Percentiles rank a stretch among this genome's conserved stretches.
Evolutionary conservation across 192 early-diverging fungal genomes (phyloP).

Genomic region (Podila epicladia): DNA sequence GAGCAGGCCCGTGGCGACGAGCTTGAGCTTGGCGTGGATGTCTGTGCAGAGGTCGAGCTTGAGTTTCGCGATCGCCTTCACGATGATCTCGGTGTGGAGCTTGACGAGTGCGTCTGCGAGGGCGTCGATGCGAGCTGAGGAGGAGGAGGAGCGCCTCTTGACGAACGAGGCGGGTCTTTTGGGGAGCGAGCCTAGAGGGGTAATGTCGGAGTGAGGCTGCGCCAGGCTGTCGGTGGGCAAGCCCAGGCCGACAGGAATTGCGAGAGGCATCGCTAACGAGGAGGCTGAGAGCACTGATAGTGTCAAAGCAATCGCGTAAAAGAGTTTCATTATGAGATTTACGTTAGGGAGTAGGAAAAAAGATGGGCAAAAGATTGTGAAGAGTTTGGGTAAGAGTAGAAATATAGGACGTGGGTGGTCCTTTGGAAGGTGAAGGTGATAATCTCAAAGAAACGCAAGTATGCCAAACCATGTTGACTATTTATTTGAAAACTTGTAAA

Average conservation of each 20-base stretch:
- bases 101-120: too few relatives aligned
- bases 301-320: background rate
- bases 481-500: too few relatives aligned
- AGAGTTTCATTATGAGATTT: slow-evolving; percentile 9
- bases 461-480: too few relatives aligned
- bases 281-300: slow-evolving; percentile 1
- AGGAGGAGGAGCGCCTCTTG: slow-evolving; percentile 4
- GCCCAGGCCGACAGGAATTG: background rate
- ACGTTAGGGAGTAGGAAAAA: background rate
- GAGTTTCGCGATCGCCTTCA: too few relatives aligned
- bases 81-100: too few relatives aligned
- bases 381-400: background rate
- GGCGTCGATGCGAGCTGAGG: background rate
- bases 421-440: too few relatives aligned
- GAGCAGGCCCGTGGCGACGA: slow-evolving; percentile 3
- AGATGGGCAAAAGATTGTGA: background rate
- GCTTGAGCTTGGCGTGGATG: slow-evolving; percentile 15
- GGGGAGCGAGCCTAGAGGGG: background rate
- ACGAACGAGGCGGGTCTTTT: background rate
- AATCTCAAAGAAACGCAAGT: too few relatives aligned
- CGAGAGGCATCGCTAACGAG: background rate
- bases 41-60: slow-evolving; percentile 18
- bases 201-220: slow-evolving; percentile 3
- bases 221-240: slow-evolving; percentile 18
- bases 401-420: background rate